Evolutionary conservation across 2,329 filamentous ascomycete species (phyloP), one percentile per base, ranked within the genome.

Genomic region (Xylariaceae sp.): DNA sequence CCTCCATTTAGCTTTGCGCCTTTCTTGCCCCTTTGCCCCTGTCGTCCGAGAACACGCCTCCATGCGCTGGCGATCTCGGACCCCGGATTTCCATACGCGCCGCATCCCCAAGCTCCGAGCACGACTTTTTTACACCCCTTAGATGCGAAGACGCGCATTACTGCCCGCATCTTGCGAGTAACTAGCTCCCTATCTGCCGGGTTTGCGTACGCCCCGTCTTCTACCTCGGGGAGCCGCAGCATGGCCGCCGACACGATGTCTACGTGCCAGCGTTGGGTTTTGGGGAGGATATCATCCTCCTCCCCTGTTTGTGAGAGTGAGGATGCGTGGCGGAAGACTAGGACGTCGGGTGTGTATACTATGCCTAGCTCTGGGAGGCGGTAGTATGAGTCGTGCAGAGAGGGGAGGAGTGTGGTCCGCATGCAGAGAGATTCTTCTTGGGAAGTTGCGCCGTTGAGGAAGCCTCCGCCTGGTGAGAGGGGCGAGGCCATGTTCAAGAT

Each of bases 401-500:
- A 82, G 0, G 82, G 77, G 5, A 82, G 75, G 0, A 86, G 69
- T 0, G 83, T 86, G 3, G 79, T 83, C 14, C 81, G 77, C 58
- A 79, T 74, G 60, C 83, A 87, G 2, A 87, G 72, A 19, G 75
- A 80, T 60, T 86, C 83, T 61, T 87, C 83, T 55, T 85, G 81
- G 4, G 77, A 78, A 9, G 77, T 78, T 0, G 82, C 80, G 17
- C 84, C 84, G 13, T 75, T 75, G 0, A 86, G 66, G 31, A 86
- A 77, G 0, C 83, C 84, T 7, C 83, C 83, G 12, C 84, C 84
- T 0, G 83, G 80, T 0, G 75, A 75, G 0, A 84, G 73, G 0
- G 82, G 80, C 0, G 82, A 86, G 0, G 82, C 82, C 82, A 86
- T 86, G 64, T 84, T 86, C 3, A 87, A 71, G 19, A 87, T 71